Evolutionary conservation across 2,329 filamentous ascomycete species (phyloP), one percentile per base, ranked within the genome.

Genomic region (Epichloe elymi): DNA sequence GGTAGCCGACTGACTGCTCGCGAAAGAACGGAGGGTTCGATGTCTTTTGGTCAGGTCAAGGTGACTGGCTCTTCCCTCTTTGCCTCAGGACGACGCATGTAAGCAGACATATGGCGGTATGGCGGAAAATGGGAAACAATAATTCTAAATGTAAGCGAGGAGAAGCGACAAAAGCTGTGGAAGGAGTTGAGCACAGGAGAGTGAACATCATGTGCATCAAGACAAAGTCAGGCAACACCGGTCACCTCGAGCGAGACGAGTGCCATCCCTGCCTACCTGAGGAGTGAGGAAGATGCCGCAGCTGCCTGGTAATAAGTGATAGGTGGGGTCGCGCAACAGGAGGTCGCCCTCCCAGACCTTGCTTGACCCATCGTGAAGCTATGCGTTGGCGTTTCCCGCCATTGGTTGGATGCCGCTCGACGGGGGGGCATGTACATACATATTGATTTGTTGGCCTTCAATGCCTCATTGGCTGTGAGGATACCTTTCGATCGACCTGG

Each of bases 311-410:
- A n/a, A 3, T 17, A 19, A 8, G 2, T 8, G n/a, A 7, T 33
- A 20, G 7, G 20, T 43, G 23, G n/a, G 46, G 46, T 48, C 20
- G 37, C 38, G 46, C 37, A 41, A 11, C 46, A 41, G 26, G 26
- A 41, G 26, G 26, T 30, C 23, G 7, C 15, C 17, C 3, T 15
- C 46, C 35, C 38, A 15, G 39, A 11, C 26, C 26, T 20, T 42
- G 39, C 10, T 17, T 7, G 8, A 33, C 39, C 46, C 38, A 46
- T 46, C 26, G 19, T 30, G 46, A 41, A 48, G 39, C 19, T n/a
- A 36, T 50, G 40, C 48, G 48, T 43, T 50, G 48, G 48, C 48
- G 35, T 38, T 30, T 38, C 17, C n/a, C 35, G 41, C 36, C 35
- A 38, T 50, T 45, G 48, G 41, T 33, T 45, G 42, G 23, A n/a